Evolutionary conservation across 2,329 filamentous ascomycete species (phyloP), one percentile per base, ranked within the genome.

Genomic region (Talaromyces amestolkiae): DNA sequence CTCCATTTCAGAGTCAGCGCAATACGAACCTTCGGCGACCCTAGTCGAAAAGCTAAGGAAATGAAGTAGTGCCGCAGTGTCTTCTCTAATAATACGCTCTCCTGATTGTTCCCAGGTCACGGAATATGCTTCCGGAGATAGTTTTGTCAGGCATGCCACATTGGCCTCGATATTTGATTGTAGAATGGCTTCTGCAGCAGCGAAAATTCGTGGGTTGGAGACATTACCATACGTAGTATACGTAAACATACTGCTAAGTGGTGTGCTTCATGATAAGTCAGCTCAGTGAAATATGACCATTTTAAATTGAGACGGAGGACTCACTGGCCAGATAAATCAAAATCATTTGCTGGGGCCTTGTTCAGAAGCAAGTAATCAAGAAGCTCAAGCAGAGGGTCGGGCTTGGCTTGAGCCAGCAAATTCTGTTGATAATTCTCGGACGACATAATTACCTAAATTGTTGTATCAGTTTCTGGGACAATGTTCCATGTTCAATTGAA

Each of bases 71-170:
- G 19, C 9, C 3, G 41, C 41, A n/a, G n/a, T 22, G 2, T 3
- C 41, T 45, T 10, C 41, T 19, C 10, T 45, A 8, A 4, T 0
- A 4, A 22, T 11, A 0, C 1, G 1, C 11, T 11, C 6, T 19
- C 41, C 41, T 10, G n/a, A 22, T 11, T 19, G n/a, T 0, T 3
- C 39, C 0, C n/a, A n/a, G 17, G 1, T 1, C 39, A 3, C 0
- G n/a, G 17, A 9, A n/a, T 41, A 3, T n/a, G 6, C 3, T 45
- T 8, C 41, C 9, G 1, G 9, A n/a, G 8, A 5, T 19, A n/a
- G 41, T 11, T 22, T 1, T 11, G n/a, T 11, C 41, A 45, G 41
- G 19, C 41, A 22, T 45, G 41, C 41, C n/a, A 19, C 41, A 22
- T 11, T 45, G n/a, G n/a, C 8, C n/a, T 45, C 41, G n/a, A 9